phyloP scores from a whole-genome alignment of 2,329 filamentous ascomycete genomes.

The Paracoccidioides brasiliensis region DNA sequence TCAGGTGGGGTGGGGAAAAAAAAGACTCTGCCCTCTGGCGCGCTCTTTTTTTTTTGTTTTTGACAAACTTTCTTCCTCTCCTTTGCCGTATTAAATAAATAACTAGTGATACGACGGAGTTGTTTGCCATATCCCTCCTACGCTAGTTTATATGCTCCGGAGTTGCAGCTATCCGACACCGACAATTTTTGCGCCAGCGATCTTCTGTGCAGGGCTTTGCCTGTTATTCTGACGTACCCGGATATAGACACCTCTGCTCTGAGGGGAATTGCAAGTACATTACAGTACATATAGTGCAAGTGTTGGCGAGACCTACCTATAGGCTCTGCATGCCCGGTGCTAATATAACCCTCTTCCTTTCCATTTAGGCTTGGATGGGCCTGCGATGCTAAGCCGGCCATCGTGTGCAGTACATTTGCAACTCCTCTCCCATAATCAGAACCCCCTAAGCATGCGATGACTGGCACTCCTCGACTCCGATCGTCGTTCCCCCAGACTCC shows the following conservation, averaged over 20 bases:
- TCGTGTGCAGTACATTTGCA: neutral
- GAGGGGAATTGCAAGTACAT: neutral
- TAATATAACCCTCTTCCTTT: neutral
- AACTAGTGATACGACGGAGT: too few relatives aligned
- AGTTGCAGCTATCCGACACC: neutral
- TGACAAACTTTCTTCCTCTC: neutral
- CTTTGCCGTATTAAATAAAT: neutral
- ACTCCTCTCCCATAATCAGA: constrained; percentile 5
- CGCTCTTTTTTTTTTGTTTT: neutral
- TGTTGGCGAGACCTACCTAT: neutral
- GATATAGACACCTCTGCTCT: neutral
- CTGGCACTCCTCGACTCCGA: constrained; percentile 65
- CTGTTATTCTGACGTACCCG: neutral
- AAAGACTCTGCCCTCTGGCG: neutral
- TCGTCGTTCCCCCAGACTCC: constrained; percentile 73
- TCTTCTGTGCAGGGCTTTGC: neutral
- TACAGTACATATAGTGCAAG: neutral
- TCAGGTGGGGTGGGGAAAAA: neutral
- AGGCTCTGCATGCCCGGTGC: neutral
- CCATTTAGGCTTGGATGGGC: neutral
- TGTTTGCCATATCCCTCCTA: too few relatives aligned
- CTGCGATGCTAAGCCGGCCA: neutral
- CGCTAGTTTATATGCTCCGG: neutral
- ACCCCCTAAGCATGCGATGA: constrained; percentile 54
- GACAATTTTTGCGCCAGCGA: neutral